Evolutionary conservation across 1,284 basidiomycete genomes (phyloP), one percentile per base, ranked within the genome.

Genomic region (Phylloboletellus chloephorus): DNA sequence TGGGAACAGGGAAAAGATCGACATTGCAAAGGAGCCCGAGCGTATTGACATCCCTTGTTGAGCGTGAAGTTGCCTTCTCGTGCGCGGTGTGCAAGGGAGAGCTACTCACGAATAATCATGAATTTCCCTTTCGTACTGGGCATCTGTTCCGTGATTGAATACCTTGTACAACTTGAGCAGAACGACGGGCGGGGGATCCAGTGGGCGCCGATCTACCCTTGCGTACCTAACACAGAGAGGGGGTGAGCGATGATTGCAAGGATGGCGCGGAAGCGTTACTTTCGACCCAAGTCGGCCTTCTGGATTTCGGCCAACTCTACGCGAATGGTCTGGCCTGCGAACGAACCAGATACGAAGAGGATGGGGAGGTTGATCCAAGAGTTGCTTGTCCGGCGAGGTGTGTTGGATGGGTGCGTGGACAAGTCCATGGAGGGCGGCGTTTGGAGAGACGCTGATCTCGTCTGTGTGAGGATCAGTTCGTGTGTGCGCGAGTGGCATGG

Each of bases 111-210:
- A 68, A 31, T 76, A 73, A 34, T 70, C 56, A 23, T 51, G 44
- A 5, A 76, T 52, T 50, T 76, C 73, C 31, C 56, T 52, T 48
- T 76, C 73, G n/a, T 53, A 55, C 49, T 68, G 52, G 0, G 57
- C 40, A 1, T 65, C 58, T 1, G 68, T 67, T 3, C 68, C 72
- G 7, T 57, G 53, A 41, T 74, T 53, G 37, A 64, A 57, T 4
- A 76, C 64, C 32, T 69, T 55, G 48, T 65, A 80, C 7, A 80
- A 52, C 17, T 64, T 68, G 29, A 80, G 67, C 12, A 68, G 63
- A 4, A 79, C 73, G n/a, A 78, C 77, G 0, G 79, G 78, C 0
- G 78, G 78, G 3, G 78, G 78, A 52, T 82, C 78, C 12, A 81
- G 67, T 3, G 79, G 79, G 12, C 79, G 64, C 8, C 78, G 64